A percentile compares a stretch with the other conserved stretches of the same genome.
Conservation (phyloP, 768 basidiomycete genomes). For the Asterophora parasitica region DNA sequence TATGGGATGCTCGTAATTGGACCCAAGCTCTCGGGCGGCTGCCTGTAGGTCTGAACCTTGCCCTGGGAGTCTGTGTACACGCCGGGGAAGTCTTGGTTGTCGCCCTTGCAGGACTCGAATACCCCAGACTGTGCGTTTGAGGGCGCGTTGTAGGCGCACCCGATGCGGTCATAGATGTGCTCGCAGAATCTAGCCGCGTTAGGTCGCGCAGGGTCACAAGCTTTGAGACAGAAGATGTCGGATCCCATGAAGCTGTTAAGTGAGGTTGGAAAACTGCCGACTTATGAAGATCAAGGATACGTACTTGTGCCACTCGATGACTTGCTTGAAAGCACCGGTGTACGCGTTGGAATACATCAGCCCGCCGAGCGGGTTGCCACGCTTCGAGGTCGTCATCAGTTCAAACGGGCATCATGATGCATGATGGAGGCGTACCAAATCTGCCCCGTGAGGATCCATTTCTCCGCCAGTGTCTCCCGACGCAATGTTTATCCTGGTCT, state of each 20-base stretch:
- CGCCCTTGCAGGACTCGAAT: conserved; percentile 64
- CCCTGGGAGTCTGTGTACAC: conserved; percentile 33
- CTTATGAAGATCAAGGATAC: neutral
- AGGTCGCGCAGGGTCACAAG: conserved; percentile 52
- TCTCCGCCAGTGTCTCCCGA: conserved; percentile 43
- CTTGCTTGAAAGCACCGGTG: conserved; percentile 14
- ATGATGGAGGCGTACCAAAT: conserved; percentile 21
- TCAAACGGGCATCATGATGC: neutral
- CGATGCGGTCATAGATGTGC: conserved; percentile 19
- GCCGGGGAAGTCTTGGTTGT: conserved; percentile 48
- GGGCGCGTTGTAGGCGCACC: conserved; percentile 54
- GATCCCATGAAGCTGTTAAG: conserved; percentile 28
- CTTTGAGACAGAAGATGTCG: conserved; percentile 29
- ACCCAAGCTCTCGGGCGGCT: conserved; percentile 34
- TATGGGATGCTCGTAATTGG: conserved; percentile 34
- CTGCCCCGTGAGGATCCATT: conserved; percentile 54
- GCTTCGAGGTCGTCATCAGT: conserved; percentile 1
- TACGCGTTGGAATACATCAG: conserved; percentile 14
- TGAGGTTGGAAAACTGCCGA: conserved; percentile 9
- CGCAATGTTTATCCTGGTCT: conserved; percentile 55
- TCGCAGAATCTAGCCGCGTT: conserved; percentile 19
- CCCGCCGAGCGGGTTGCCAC: conserved; percentile 22
- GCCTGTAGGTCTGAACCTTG: conserved; percentile 30
- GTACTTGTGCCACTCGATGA: conserved; percentile 18
- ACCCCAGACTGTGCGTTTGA: conserved; percentile 49